Evolutionary conservation across 1,284 basidiomycete species (phyloP).

Genomic region (Cryptococcus sp.): DNA sequence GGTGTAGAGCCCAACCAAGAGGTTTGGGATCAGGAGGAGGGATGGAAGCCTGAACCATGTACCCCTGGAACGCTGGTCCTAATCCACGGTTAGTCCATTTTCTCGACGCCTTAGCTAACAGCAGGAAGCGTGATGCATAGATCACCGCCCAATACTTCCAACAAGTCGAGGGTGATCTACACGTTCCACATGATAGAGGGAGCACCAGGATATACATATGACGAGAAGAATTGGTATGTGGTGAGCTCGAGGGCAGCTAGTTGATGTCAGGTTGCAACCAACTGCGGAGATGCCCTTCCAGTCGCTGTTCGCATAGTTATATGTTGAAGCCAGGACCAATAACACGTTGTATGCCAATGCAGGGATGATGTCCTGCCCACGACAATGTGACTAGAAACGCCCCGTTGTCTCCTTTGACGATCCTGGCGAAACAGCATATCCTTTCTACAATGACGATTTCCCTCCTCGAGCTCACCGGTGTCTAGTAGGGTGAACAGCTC

Average conservation of each 20-base stretch:
- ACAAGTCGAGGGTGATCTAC: constrained; percentile 75
- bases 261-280: constrained; percentile 69
- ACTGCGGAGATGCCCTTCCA: constrained; percentile 74
- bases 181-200: constrained; percentile 74
- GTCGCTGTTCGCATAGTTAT: no score
- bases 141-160: constrained; percentile 67
- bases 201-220: constrained; percentile 35
- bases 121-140: constrained; percentile 77
- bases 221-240: constrained; percentile 43
- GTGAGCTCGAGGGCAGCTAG: constrained; percentile 53
- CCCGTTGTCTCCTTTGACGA: no score
- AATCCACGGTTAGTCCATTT: constrained; percentile 57
- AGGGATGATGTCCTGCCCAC: no score
- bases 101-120: background rate
- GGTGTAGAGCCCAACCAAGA: constrained; percentile 49
- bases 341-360: no score
- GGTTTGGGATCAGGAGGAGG: constrained; percentile 53
- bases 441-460: no score
- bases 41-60: constrained; percentile 63
- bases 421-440: no score
- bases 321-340: no score
- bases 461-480: no score
- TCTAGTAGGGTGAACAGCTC: no score
- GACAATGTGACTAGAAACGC: no score
- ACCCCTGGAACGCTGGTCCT: constrained; percentile 74